Evolutionary conservation across 768 basidiomycete species (phyloP), one percentile per base, ranked within the genome.

Genomic region (Chiua virens): DNA sequence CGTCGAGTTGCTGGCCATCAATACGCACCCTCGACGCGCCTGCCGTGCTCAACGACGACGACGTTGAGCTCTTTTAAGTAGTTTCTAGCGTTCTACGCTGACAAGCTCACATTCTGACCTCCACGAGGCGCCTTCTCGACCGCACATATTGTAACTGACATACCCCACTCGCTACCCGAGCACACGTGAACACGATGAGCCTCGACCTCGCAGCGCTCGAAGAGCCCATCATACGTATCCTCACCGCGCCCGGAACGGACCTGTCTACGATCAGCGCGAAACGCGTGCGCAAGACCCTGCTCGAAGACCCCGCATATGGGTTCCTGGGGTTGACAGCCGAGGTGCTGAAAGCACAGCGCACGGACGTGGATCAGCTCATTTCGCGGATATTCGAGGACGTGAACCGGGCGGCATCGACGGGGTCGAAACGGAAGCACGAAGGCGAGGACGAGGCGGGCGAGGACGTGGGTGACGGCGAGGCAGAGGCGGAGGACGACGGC

Each of bases 221-320:
- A 67, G 76, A 79, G 13, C 76, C 73, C 52, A 86, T 93, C 63
- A 77, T 75, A 57, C 72, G 75, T 52, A 89, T 93, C 66, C 81
- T 93, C 45, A 76, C 81, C 27, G 85, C 86, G 18, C 91, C 91
- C 4, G 85, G 82, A 42, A 86, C 81, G 42, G 87, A 93, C 75
- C 78, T 93, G 61, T 54, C 75, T 41, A 87, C 86, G 41, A 89
- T 93, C 69, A 89, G 85, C 65, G 93, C 92, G 41, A 96, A 92
- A 73, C 85, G 84, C 71, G 92, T 97, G 60, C 83, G 94, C 57
- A 87, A 86, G 63, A 80, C 83, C 73, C 93, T 55, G 60, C 59
- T 80, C 50, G 81, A 80, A 53, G 62, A 69, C 27, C 56, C 59
- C 1, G 41, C 45, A 11, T 56, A 59, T 47, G 51, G 50, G 47